Conservation (phyloP, 331 rosid species). For the Malus hybrid region DNA sequence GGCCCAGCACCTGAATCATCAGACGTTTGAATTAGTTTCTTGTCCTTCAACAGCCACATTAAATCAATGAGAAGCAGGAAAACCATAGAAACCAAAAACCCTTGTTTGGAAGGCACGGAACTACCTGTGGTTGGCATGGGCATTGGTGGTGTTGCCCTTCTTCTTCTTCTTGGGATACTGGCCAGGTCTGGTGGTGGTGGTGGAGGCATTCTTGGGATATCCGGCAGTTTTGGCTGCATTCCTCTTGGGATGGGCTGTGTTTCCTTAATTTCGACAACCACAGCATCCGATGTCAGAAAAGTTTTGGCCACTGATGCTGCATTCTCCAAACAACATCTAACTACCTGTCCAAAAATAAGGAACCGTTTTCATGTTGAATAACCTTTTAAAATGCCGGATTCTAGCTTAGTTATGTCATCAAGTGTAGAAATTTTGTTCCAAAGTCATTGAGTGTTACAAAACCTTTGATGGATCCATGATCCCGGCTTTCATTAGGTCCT, state of each 20-base stretch:
- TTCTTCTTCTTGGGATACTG: background rate
- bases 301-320: constrained; percentile 84
- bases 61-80: background rate
- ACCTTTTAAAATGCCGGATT: background rate
- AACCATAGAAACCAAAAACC: background rate
- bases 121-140: constrained; percentile 34
- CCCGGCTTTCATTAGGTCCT: constrained; percentile 78
- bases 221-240: constrained; percentile 12
- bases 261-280: constrained; percentile 59
- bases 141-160: constrained; percentile 4
- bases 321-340: constrained; percentile 87
- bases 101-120: background rate
- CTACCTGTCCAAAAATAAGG: constrained; percentile 49
- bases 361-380: background rate
- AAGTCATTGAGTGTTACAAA: constrained; percentile 11
- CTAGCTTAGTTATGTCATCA: background rate
- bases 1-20: constrained; percentile 45
- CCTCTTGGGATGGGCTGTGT: constrained; percentile 23
- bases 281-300: constrained; percentile 79
- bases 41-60: background rate
- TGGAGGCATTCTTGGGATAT: background rate
- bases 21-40: background rate
- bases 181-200: background rate
- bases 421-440: background rate
- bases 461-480: constrained; percentile 95